Evolutionary conservation across 805 yeast species (phyloP).

Genomic region (Ogataea trehaloabstinens): DNA sequence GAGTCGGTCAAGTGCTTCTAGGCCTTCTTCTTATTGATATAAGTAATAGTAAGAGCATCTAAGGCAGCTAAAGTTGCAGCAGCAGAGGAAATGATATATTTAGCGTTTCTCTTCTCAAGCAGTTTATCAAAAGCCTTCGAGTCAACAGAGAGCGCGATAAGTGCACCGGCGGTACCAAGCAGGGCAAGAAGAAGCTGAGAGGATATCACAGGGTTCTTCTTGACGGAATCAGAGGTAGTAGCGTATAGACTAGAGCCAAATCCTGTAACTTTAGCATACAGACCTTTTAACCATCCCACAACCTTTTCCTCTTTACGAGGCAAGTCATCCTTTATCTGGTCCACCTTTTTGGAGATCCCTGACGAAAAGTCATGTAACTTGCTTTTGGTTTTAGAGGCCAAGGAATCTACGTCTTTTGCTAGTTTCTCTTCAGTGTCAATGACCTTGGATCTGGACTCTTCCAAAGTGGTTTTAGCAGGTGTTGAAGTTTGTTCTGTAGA

Average conservation of each 20-base stretch:
- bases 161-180: conserved; percentile 20
- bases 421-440: conserved; percentile 11
- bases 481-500: conserved; percentile 8
- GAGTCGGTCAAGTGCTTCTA: neutral
- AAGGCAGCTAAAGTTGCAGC: conserved; percentile 17
- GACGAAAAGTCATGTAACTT: conserved; percentile 15
- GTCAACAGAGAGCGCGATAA: conserved; percentile 13
- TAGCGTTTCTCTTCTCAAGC: conserved; percentile 10
- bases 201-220: conserved; percentile 21
- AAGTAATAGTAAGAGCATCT: conserved; percentile 17
- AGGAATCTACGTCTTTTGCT: conserved; percentile 16
- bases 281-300: conserved; percentile 13
- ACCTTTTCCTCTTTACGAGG: conserved; percentile 18
- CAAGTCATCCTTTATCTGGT: conserved; percentile 19
- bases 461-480: conserved; percentile 10
- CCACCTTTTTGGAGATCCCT: conserved; percentile 17
- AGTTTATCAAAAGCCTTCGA: conserved; percentile 15
- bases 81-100: conserved; percentile 8
- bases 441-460: conserved; percentile 15
- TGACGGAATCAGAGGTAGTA: conserved; percentile 12
- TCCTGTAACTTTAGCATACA: conserved; percentile 13
- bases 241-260: conserved; percentile 11
- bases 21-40: conserved; percentile 15
- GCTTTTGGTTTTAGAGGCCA: conserved; percentile 15
- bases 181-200: conserved; percentile 22